Conservation (phyloP, 331 rosid species). For the Quercus phellos region DNA sequence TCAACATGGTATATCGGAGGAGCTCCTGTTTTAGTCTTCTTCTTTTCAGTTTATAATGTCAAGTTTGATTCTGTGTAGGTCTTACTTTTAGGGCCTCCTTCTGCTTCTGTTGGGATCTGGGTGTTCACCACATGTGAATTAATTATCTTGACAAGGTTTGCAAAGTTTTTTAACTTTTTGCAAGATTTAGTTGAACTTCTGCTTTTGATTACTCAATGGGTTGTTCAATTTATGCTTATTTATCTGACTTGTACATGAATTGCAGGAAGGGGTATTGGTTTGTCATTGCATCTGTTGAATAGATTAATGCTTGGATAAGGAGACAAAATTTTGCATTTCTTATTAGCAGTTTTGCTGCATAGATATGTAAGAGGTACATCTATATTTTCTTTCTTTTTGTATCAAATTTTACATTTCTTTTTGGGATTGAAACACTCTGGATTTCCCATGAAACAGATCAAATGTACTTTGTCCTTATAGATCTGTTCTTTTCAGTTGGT, state of each 20-base stretch:
- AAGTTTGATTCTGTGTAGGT: constrained; percentile 22
- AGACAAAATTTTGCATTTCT: background rate
- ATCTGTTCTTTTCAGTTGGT: background rate
- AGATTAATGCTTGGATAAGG: constrained; percentile 8
- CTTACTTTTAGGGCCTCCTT: background rate
- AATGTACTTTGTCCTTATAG: background rate
- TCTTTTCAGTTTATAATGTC: constrained; percentile 2
- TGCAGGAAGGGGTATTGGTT: background rate
- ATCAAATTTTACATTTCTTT: background rate
- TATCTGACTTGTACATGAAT: background rate
- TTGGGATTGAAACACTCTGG: background rate
- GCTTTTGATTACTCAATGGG: background rate
- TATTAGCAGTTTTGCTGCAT: constrained; percentile 5
- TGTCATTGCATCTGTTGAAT: background rate
- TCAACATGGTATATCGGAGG: constrained; percentile 4
- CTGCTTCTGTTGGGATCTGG: constrained; percentile 3
- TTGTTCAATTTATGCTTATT: background rate
- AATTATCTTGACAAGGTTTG: constrained; percentile 4
- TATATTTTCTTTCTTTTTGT: background rate
- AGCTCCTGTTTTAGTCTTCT: background rate
- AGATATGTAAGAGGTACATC: constrained; percentile 12
- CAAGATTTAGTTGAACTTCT: background rate
- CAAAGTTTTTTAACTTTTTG: background rate
- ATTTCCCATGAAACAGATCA: background rate
- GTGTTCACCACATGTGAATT: constrained; percentile 10